Evolutionary conservation across 1,284 basidiomycete species (phyloP), one percentile per base, ranked within the genome.

Genomic region (Apiotrichum siamense): DNA sequence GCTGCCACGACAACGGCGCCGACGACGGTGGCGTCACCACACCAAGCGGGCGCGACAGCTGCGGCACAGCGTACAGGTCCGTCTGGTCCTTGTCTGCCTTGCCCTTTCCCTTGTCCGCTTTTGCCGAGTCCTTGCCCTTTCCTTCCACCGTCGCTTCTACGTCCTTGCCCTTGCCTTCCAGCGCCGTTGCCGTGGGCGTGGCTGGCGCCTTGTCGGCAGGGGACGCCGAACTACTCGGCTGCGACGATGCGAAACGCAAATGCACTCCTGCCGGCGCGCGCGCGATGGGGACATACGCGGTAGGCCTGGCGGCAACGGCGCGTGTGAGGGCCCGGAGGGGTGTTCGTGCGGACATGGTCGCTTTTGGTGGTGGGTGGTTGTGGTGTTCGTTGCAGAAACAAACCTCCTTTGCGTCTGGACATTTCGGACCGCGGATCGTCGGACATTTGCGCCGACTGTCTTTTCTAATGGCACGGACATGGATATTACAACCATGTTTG

Each of bases 21-120:
- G 81, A 79, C 7, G 76, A 79, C 1, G 85, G 88, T 20, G 74
- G 77, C 50, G 81, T 78, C 13, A 67, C 68, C 3, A 91, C 81
- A 17, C 91, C 91, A 17, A 92, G 76, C 0, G 93, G 89, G 26
- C 84, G 55, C 3, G 62, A 55, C 3, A 75, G 58, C 7, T 60
- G 59, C 3, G 69, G 69, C 1, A 72, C 55, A 1, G 52, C 50
- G 40, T 58, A 54, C 17, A 58, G 48, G 18, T 59, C 58, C 11
- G 47, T 27, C 31, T 13, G 38, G n/a, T 35, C 13, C 13, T 38
- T 33, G 15, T 13, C 5, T 4, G 3, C 26, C 38, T 47, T 47
- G 25, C 21, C 27, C 33, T 39, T 36, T 7, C 18, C n/a, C 26
- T 27, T 43, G 12, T 5, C 15, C n/a, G 35, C 11, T 9, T 5